Conservation (phyloP, 768 basidiomycete species). For the Boletellus sp. region DNA sequence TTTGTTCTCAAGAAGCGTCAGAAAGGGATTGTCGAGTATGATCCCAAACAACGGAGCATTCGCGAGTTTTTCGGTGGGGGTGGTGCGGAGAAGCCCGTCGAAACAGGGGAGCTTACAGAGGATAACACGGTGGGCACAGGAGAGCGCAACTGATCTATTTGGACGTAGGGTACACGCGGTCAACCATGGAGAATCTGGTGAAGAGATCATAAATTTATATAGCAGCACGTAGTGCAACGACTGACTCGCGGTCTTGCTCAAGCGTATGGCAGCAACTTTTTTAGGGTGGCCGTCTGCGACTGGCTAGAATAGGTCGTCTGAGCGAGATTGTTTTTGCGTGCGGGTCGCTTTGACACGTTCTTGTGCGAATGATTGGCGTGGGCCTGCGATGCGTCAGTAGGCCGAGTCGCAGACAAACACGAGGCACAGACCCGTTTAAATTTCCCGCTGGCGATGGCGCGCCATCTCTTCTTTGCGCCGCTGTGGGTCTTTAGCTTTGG, state of each 20-base stretch:
- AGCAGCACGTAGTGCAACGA: background rate
- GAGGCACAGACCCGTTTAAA: conserved; percentile 68
- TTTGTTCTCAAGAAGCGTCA: conserved; percentile 53
- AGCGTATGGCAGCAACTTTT: conserved; percentile 72
- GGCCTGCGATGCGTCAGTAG: conserved; percentile 39
- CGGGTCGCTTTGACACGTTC: conserved; percentile 64
- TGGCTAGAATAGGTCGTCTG: conserved; percentile 63
- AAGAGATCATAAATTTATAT: background rate
- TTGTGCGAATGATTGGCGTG: conserved; percentile 71
- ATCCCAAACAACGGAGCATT: conserved; percentile 73
- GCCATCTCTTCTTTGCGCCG: conserved; percentile 80
- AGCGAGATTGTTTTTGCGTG: conserved; percentile 61
- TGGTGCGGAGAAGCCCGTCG: conserved; percentile 9
- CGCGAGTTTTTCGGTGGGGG: conserved; percentile 63
- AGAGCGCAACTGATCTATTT: conserved; percentile 9
- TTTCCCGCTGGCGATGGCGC: conserved; percentile 58
- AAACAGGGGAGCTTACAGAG: conserved; percentile 13
- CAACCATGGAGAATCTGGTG: conserved; percentile 9
- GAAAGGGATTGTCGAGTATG: conserved; percentile 73
- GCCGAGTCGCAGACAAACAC: background rate
- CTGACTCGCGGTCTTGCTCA: conserved; percentile 26
- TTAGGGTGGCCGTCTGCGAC: conserved; percentile 63
- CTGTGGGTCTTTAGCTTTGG: conserved; percentile 81
- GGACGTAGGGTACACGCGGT: conserved; percentile 8
- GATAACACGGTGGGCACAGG: conserved; percentile 23